A percentile compares a stretch with the other conserved stretches of the same genome.
Evolutionary conservation across 1,139 yeast species (phyloP).

Genomic region (Suhomyces wounanorum): DNA sequence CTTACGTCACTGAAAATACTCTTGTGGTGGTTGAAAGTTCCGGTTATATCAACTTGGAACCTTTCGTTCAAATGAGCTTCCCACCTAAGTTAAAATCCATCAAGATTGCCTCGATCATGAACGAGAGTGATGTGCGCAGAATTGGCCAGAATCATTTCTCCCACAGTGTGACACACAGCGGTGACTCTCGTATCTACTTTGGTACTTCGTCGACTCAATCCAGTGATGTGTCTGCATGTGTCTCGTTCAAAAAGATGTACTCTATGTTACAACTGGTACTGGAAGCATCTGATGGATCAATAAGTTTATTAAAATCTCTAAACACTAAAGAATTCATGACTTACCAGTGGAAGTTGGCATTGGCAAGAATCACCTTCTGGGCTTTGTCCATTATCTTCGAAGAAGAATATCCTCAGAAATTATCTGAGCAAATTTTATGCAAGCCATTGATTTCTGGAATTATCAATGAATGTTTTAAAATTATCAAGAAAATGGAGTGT

Average conservation of each 20-base stretch:
- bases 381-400: constrained; percentile 77
- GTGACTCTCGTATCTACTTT: constrained; percentile 43
- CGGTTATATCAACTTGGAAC: constrained; percentile 71
- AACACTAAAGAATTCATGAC: constrained; percentile 63
- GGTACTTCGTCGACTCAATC: constrained; percentile 33
- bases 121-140: constrained; percentile 62
- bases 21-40: constrained; percentile 66
- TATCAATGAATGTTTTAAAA: constrained; percentile 69
- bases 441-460: constrained; percentile 83
- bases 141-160: constrained; percentile 26
- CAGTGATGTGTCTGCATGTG: constrained; percentile 17
- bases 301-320: constrained; percentile 49
- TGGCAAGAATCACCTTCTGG: constrained; percentile 76
- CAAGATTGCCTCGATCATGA: constrained; percentile 59
- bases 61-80: constrained; percentile 52
- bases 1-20: constrained; percentile 38
- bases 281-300: constrained; percentile 32
- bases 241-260: constrained; percentile 31
- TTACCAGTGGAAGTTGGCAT: constrained; percentile 82
- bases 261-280: constrained; percentile 39
- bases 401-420: constrained; percentile 57
- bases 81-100: constrained; percentile 33
- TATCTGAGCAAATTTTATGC: constrained; percentile 70
- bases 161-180: constrained; percentile 30
- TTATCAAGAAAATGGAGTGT: constrained; percentile 79